Base-by-base conservation (phyloP, 352 stramenopile genomes). In the Elongisporangium anandrum region DNA sequence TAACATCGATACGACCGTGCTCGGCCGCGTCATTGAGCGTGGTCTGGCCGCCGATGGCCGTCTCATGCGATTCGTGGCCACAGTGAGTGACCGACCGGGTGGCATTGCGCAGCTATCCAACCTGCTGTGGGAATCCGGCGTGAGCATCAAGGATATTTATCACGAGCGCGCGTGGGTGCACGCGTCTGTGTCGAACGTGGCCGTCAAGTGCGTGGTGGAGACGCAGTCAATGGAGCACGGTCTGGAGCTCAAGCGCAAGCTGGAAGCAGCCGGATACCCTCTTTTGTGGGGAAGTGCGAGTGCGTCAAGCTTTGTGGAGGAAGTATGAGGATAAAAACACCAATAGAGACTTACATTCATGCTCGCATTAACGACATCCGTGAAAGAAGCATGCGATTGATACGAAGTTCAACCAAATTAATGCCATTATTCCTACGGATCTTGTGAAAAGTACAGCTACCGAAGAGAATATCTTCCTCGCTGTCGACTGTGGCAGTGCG, bases 141-240 rank as follows among this genome's bases (percentile, higher is more conserved):
- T 97, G 50, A 97, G 81, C 56, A 95, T 99, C 47, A 98, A 98
- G 72, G 96, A 99, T 69, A 98, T 99, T 59, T 98, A 98, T 75
- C 96, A 99, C 75, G 94, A 99, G 70, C 90, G 96, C 29, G 93
- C 94, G 19, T 99, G 96, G 88, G 87, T 99, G 34, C 90, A 98
- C 70, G 85, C 90, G 22, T 97, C 87, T 52, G 96, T 99, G 23
- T 97, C 97, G 61, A 87, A 98, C 59, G 96, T 99, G 7, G 84
- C 96, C 4, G 92, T 98, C 24, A 98, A 98, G 72, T 98, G 93
- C 57, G 94, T 98, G 56, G 88, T 98, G 8, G 96, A 99, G 74
- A 92, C 97, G 10, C 89, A 97, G 72, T 97, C 91, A 22, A 93
- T 82, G 54, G 94, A 99, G 41, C 95, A 98, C 66, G 90, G 80